Base-by-base conservation (phyloP, 306 rosid genomes). In the Fragaria nilgerrensis region DNA sequence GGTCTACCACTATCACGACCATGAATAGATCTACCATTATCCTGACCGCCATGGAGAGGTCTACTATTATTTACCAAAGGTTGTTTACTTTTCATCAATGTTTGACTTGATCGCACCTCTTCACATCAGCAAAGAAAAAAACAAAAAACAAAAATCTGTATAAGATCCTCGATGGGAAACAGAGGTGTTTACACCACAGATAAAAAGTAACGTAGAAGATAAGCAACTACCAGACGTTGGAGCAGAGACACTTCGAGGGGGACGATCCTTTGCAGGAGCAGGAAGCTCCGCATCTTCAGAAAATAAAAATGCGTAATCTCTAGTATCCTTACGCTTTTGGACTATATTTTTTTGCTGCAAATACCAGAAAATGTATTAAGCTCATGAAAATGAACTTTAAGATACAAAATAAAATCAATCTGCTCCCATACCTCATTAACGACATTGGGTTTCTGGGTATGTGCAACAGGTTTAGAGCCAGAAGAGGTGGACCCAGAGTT, bases 281-380 rank as follows among this genome's bases (percentile, higher is more conserved):
- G 97, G 97, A 78, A 78, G 70, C 77, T 90, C 88, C 7, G 83
- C 89, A 81, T 95, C 92, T 48, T 92, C 97, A 3, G 96, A 90
- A 77, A 87, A 74, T 70, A 95, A 88, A 84, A 92, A 95, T 15
- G 98, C 90, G 83, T 95, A 95, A 81, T 95, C 98, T 79, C 98
- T 90, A 2, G 93, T 92, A 80, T 82, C 85, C 86, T 94, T 94
- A 4, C 90, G 87, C 76, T 84, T 89, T 85, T 92, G 88, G 59
- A 86, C 93, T 81, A 86, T 90, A 72, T 65, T 77, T 72, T 83
- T 74, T 74, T 55, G 68, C 97, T 95, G 95, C 78, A 81, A n/a
- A 50, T 62, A 70, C 75, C 72, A 78, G 61, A 73, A 39, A 65
- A 84, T 17, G 23, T 36, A 82, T 37, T 12, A 73, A 67, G 50